Evolutionary conservation across 2,329 filamentous ascomycete species (phyloP), one percentile per base, ranked within the genome.

Genomic region (Talaromyces sp.): DNA sequence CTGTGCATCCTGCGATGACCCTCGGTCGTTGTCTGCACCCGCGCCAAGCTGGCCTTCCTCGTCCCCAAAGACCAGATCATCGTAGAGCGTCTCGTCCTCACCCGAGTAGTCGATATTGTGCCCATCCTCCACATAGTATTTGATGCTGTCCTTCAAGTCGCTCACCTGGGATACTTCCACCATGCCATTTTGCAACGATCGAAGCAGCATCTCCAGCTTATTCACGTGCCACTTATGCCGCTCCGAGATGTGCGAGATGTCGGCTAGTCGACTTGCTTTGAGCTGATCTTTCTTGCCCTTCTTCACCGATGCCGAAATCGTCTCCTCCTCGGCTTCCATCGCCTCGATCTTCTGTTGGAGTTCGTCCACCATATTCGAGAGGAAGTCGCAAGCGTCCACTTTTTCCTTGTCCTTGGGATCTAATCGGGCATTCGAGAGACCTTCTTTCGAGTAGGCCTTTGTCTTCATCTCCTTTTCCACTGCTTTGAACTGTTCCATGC

Each of bases 401-500:
- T 96, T 96, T 74, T 96, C 93, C 76, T 96, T 92, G 76, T 98
- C 95, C 75, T 93, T 96, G n/a, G 95, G 95, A 79, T 99, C 95
- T 66, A 98, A 84, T 77, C 96, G 88, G 28, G 92, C 92, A 58
- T 93, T 91, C 65, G 91, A 95, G 66, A 99, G 81, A 52, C 95
- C 95, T 78, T 98, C 95, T 82, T 99, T 98, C 65, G 95, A 98
- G 79, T 96, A 99, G 64, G 95, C 95, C 78, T 99, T 99, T 61
- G 95, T 99, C 83, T 99, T 99, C 95, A 99, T 98, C 72, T 96
- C 95, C 82, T 99, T 99, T 78, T 99, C 95, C 58, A 99, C 95
- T n/a, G 93, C 93, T 81, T 99, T 99, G 85, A 99, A 99, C 72
- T 92, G 92, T 80, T 99, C 95, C 95, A 99, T 99, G 79, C 76